phyloP scores from a whole-genome alignment of 495 filamentous ascomycete species.

The Cercophora sp. region DNA sequence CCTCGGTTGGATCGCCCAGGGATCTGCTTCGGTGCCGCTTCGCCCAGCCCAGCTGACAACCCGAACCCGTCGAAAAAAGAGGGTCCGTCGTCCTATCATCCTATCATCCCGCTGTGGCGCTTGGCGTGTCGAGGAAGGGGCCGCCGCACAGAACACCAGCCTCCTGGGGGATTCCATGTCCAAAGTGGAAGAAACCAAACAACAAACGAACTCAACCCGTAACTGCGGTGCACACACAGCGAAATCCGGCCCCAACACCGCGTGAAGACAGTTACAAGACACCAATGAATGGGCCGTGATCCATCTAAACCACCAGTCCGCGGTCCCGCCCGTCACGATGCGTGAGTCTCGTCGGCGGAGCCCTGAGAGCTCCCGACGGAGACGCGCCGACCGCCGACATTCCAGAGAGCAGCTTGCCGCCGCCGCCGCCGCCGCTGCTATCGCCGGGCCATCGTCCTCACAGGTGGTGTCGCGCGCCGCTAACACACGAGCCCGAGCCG shows the following conservation, averaged over 20 bases:
- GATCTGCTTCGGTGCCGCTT: background rate
- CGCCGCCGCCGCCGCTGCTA: constrained; percentile 28
- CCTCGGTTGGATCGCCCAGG: background rate
- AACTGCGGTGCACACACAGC: background rate
- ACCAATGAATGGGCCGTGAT: constrained; percentile 27
- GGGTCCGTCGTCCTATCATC: constrained; percentile 1
- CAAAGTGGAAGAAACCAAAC: constrained; percentile 12
- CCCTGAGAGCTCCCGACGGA: constrained; percentile 45
- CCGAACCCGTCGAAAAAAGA: background rate
- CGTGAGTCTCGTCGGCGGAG: constrained; percentile 46
- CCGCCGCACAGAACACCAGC: background rate
- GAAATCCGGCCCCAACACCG: background rate
- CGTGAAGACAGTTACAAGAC: constrained; percentile 3
- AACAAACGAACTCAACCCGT: constrained; percentile 5
- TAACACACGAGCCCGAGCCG: constrained; percentile 35
- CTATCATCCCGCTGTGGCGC: constrained; percentile 4
- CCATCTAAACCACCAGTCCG: too few species aligned
- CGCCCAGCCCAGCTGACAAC: background rate
- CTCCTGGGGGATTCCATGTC: background rate
- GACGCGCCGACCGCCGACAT: constrained; percentile 44
- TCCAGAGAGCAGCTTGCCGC: constrained; percentile 44
- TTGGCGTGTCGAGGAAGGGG: too few species aligned
- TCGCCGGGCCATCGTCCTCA: constrained; percentile 18
- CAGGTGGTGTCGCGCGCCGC: too few species aligned
- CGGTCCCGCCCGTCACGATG: constrained; percentile 35